Percentiles rank a stretch among this genome's conserved stretches.
phyloP scores from a whole-genome alignment of 192 early-diverging fungal species.

The Coemansia biformis region DNA sequence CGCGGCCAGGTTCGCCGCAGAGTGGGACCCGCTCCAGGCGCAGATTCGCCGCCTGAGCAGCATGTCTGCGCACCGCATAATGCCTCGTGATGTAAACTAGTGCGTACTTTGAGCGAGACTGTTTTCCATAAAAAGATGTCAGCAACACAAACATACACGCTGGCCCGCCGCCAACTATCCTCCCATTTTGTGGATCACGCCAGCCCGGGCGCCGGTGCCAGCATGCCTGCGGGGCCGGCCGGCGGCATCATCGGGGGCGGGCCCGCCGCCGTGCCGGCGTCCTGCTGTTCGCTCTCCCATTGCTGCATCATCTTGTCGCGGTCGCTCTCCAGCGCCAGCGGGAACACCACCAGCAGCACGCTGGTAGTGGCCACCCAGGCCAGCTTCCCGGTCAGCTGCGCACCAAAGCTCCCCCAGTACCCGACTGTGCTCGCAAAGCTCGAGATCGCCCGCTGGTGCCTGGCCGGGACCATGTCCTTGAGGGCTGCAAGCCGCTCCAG shows the following conservation, averaged over 20 bases:
- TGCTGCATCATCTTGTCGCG: slow-evolving; percentile 79
- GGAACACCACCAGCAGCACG: slow-evolving; percentile 75
- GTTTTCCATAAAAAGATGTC: no score
- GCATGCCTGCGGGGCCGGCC: neutral
- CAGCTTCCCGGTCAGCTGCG: slow-evolving; percentile 69
- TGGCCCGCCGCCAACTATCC: no score
- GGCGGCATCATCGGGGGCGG: slow-evolving; percentile 1
- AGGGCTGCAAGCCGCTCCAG: slow-evolving; percentile 78
- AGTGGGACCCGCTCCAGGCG: slow-evolving; percentile 26
- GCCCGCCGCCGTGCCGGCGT: slow-evolving; percentile 7
- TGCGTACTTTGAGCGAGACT: neutral
- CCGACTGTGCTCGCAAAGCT: slow-evolving; percentile 53
- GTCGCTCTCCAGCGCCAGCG: slow-evolving; percentile 82
- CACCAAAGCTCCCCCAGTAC: slow-evolving; percentile 55
- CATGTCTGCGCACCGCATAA: slow-evolving; percentile 3
- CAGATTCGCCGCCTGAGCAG: slow-evolving; percentile 18
- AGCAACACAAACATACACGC: no score
- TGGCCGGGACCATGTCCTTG: slow-evolving; percentile 79
- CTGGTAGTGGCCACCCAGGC: slow-evolving; percentile 87
- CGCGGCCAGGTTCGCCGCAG: slow-evolving; percentile 15
- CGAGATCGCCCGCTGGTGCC: slow-evolving; percentile 63
- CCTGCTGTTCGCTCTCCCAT: slow-evolving; percentile 64
- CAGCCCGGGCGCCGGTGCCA: slow-evolving; percentile 21
- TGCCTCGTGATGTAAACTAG: neutral
- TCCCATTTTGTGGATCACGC: slow-evolving; percentile 9